These are phyloP conservation scores for Dictyophora rubrovolvata DNA, from an alignment of 768 basidiomycete genomes.

Conservation along the genomic window DNA sequence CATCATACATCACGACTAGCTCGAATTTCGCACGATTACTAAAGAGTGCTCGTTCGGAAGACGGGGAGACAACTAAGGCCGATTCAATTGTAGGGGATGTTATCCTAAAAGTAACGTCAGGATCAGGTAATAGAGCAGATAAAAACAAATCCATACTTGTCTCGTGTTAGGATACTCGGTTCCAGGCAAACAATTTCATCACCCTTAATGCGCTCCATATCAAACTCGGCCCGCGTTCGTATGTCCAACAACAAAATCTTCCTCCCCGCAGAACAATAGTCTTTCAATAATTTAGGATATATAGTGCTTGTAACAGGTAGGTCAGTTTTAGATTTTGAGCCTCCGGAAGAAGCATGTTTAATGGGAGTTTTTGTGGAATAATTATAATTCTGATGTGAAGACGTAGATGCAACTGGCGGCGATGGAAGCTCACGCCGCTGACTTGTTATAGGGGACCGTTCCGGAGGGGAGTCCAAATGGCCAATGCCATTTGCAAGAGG, in stretches of 20 bases:
- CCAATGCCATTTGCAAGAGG: conserved; percentile 48
- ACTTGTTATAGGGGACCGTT: conserved; percentile 13
- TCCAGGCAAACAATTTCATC: conserved; percentile 76
- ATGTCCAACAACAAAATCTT: conserved; percentile 76
- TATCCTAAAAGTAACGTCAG: conserved; percentile 36
- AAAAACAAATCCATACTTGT: conserved; percentile 40
- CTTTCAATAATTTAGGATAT: conserved; percentile 46
- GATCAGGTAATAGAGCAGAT: not conserved
- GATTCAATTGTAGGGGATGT: conserved; percentile 61
- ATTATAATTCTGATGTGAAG: conserved; percentile 3
- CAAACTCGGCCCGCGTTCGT: conserved; percentile 67
- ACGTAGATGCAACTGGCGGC: not conserved
- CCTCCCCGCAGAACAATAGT: conserved; percentile 42
- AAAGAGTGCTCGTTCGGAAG: conserved; percentile 65
- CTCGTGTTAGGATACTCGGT: conserved; percentile 59
- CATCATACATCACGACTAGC: conserved; percentile 78
- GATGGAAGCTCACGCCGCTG: not conserved
- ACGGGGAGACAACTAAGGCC: conserved; percentile 60
- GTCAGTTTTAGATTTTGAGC: conserved; percentile 13
- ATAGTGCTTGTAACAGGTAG: conserved; percentile 54
- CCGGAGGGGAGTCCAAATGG: conserved; percentile 43
- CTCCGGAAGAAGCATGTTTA: not conserved
- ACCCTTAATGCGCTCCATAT: conserved; percentile 58
- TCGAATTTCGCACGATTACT: conserved; percentile 81
- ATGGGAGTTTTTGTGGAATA: conserved; percentile 6